phyloP scores from a whole-genome alignment of 208 protist genomes.

The Leishmania braziliensis region DNA sequence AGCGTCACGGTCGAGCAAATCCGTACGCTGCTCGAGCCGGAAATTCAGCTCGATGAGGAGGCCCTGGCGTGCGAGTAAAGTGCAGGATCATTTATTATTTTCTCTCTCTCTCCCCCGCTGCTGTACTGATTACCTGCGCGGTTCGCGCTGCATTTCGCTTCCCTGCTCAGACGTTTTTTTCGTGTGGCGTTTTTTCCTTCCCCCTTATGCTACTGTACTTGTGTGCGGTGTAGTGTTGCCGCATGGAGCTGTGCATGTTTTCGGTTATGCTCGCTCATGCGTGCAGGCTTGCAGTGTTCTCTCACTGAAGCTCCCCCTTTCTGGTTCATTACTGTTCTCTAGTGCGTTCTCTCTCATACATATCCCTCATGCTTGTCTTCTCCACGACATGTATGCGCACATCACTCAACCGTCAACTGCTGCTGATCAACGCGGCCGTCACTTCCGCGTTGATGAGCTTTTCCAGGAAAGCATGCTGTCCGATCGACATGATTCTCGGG shows the following conservation, averaged over 20 bases:
- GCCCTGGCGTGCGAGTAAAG: slow-evolving; percentile 5
- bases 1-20: slow-evolving; percentile 22
- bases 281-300: not conserved
- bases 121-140: not conserved
- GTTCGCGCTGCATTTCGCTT: not conserved
- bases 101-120: not conserved
- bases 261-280: not conserved
- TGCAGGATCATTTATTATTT: not conserved
- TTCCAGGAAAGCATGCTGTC: not conserved
- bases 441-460: not conserved
- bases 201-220: not conserved
- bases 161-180: not conserved
- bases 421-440: not conserved
- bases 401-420: not conserved
- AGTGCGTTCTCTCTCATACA: not conserved
- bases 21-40: slow-evolving; percentile 24
- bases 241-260: not conserved
- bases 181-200: not conserved
- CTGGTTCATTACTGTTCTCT: not conserved
- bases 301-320: not conserved
- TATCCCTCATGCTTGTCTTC: not conserved
- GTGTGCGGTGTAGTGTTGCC: not conserved
- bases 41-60: slow-evolving; percentile 29
- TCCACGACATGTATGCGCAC: not conserved
- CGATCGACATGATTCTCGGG: not conserved